Percentiles rank a stretch among this genome's conserved stretches.
phyloP scores from a whole-genome alignment of 768 basidiomycete species.

The Leccinum fibrillosum region DNA sequence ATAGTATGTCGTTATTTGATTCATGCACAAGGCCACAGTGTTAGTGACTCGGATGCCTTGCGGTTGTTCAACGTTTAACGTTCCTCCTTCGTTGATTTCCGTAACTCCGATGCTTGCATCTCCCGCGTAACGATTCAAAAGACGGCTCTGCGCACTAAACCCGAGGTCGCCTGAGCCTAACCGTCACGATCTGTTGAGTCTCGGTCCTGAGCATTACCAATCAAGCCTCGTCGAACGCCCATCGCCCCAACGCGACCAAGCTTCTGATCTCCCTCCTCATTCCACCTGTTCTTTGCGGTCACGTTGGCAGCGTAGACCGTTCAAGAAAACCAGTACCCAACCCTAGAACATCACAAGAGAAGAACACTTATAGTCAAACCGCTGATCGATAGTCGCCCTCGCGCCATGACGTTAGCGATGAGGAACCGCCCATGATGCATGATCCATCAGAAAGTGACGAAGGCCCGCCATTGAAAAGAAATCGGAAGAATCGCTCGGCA shows the following conservation, averaged over 20 bases:
- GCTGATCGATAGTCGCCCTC: constrained; percentile 3
- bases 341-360: not conserved
- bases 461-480: constrained; percentile 7
- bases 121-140: not conserved
- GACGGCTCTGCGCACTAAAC: not conserved
- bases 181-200: not conserved
- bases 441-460: constrained; percentile 18
- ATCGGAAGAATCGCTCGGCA: constrained; percentile 6
- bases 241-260: not conserved
- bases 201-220: not conserved
- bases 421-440: not conserved
- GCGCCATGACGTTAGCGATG: constrained; percentile 6
- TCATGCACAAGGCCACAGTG: too few species aligned
- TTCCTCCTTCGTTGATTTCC: too few species aligned
- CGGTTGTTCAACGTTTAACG: too few species aligned
- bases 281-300: not conserved
- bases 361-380: not conserved
- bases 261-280: not conserved
- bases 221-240: not conserved
- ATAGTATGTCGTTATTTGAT: too few species aligned
- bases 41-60: too few species aligned
- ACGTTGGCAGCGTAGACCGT: not conserved
- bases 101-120: not conserved
- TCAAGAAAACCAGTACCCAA: not conserved
- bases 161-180: not conserved